Percentiles rank a stretch among this genome's conserved stretches.
These are phyloP conservation scores for Candida schatavii DNA, from an alignment of 805 yeast genomes.

Conservation along the genomic window DNA sequence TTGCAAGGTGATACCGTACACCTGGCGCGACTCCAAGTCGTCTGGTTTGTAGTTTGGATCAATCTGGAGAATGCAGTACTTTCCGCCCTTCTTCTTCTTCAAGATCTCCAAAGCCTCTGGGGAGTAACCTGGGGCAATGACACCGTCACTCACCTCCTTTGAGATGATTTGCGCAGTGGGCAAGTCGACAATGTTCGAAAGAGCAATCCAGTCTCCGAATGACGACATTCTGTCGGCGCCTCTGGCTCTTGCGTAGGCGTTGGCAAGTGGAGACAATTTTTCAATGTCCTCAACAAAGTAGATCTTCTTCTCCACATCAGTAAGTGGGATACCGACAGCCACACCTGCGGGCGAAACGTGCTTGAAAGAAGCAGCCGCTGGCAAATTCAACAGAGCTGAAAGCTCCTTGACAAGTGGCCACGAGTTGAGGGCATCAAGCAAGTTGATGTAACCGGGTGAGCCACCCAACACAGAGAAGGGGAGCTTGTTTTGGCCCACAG, in stretches of 20 bases:
- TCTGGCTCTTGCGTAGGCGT: slow-evolving; percentile 98
- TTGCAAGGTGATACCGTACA: slow-evolving; percentile 91
- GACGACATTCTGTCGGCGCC: slow-evolving; percentile 99
- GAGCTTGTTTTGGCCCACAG: slow-evolving; percentile 62
- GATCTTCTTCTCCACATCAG: slow-evolving; percentile 88
- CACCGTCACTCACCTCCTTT: slow-evolving; percentile 97
- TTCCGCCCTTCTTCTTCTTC: slow-evolving; percentile 93
- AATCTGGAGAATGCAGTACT: slow-evolving; percentile 93
- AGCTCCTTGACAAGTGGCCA: slow-evolving; percentile 99
- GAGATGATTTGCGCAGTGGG: slow-evolving; percentile 97
- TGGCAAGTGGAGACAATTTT: slow-evolving; percentile 93
- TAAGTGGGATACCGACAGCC: slow-evolving; percentile 92
- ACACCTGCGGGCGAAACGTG: slow-evolving; percentile 99
- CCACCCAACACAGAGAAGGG: slow-evolving; percentile 94
- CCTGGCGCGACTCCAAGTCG: slow-evolving; percentile 83
- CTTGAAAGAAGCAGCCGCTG: slow-evolving; percentile 98
- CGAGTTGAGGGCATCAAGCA: slow-evolving; percentile 93
- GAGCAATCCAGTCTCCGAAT: slow-evolving; percentile 97
- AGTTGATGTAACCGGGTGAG: slow-evolving; percentile 96
- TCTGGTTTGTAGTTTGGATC: slow-evolving; percentile 93
- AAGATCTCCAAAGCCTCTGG: slow-evolving; percentile 89
- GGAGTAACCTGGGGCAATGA: slow-evolving; percentile 95
- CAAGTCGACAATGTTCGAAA: slow-evolving; percentile 92
- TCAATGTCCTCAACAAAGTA: slow-evolving; percentile 95
- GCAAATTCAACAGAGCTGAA: slow-evolving; percentile 88